phyloP scores from a whole-genome alignment of 495 filamentous ascomycete species.

The Hypoxylon lienhwacheense region DNA sequence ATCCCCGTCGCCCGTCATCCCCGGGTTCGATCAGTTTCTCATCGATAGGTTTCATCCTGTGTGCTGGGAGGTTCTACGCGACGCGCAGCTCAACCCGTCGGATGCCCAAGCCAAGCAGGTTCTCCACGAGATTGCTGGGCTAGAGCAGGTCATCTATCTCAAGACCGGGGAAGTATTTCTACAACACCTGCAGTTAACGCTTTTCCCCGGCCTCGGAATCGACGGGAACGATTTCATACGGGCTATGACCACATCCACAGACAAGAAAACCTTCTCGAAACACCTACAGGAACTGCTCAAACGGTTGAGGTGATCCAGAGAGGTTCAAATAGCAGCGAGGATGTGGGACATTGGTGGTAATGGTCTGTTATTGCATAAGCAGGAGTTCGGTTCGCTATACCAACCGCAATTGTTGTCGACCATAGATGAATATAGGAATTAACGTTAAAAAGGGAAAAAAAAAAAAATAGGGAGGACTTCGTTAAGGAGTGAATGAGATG shows the following conservation, averaged over 20 bases:
- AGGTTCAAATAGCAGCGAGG: neutral
- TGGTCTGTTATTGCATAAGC: constrained; percentile 28
- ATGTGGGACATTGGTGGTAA: constrained; percentile 1
- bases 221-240: constrained; percentile 54
- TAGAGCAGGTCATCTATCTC: constrained; percentile 84
- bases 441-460: constrained; percentile 24
- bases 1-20: constrained; percentile 57
- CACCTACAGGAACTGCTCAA: constrained; percentile 52
- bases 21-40: constrained; percentile 91
- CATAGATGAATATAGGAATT: constrained; percentile 30
- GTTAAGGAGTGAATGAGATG: constrained; percentile 8
- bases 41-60: constrained; percentile 83
- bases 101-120: constrained; percentile 87
- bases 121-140: constrained; percentile 74
- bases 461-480: neutral
- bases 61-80: constrained; percentile 81
- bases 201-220: constrained; percentile 53
- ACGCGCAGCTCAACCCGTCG: constrained; percentile 71
- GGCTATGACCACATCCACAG: constrained; percentile 51
- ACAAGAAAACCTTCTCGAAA: constrained; percentile 52
- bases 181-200: constrained; percentile 49
- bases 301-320: constrained; percentile 35
- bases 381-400: constrained; percentile 34
- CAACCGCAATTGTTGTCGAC: constrained; percentile 22
- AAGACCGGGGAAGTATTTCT: constrained; percentile 72